Conservation (phyloP, 768 basidiomycete genomes). For the Russula ochroleuca region DNA sequence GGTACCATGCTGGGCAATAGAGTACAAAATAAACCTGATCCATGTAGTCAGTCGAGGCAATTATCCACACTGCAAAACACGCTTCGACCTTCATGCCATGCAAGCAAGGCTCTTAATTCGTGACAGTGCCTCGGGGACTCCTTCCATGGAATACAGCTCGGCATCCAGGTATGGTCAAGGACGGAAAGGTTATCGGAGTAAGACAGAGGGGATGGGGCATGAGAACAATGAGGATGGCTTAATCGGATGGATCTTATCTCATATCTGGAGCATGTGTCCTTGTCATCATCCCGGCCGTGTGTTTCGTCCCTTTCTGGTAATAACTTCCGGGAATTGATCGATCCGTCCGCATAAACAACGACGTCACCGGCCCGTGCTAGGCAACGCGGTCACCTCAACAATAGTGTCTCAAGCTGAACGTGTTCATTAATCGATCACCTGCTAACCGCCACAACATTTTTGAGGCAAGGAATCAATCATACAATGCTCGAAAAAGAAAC, state of each 20-base stretch:
- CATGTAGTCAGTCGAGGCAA: conserved; percentile 12
- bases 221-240: conserved; percentile 8
- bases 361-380: conserved; percentile 9
- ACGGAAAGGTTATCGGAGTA: conserved; percentile 40
- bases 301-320: conserved; percentile 3
- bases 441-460: not conserved
- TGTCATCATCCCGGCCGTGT: not conserved
- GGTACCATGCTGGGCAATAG: not conserved
- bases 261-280: not conserved
- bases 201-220: conserved; percentile 26
- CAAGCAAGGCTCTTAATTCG: conserved; percentile 39
- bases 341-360: conserved; percentile 16
- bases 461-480: not conserved
- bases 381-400: too few relatives aligned
- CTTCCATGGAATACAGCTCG: conserved; percentile 55
- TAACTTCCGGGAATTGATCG: conserved; percentile 14
- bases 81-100: too few relatives aligned
- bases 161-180: conserved; percentile 68
- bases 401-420: not conserved
- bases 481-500: conserved; percentile 8
- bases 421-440: not conserved
- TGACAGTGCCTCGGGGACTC: conserved; percentile 47
- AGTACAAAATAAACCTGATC: not conserved
- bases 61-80: conserved; percentile 58
- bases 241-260: conserved; percentile 15